Evolutionary conservation across 495 filamentous ascomycete genomes (phyloP), one percentile per base, ranked within the genome.

Genomic region (Neurospora discreta): DNA sequence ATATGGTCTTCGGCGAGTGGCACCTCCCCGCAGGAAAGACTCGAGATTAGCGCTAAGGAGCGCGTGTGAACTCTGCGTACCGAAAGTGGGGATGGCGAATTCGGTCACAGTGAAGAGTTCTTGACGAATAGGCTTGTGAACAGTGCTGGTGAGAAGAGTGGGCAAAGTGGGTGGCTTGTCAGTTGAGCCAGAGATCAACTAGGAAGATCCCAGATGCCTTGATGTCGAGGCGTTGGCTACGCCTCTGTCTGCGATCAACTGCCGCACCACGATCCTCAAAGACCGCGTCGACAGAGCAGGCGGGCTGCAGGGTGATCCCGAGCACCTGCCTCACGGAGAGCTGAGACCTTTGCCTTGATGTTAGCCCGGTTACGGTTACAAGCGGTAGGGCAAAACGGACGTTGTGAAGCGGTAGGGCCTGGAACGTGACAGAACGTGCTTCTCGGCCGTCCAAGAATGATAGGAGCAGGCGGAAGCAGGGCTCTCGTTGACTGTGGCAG

Each of bases 51-150:
- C 69, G 33, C 43, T 65, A 65, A 65, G 26, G 72, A 70, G 18
- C 30, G 26, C 30, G 69, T 70, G 71, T 73, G 74, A 69, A 70
- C 72, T 76, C 69, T 75, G 70, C 73, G 72, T 70, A 73, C 72
- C 52, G 71, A 74, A 73, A 76, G 77, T 77, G 78, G 78, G 70
- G 78, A 77, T 77, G 74, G 39, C 65, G 70, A 75, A 73, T 70
- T 72, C 71, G 70, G 46, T 71, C 43, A 77, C 73, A 71, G 74
- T 74, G 71, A 71, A 68, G 69, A 74, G 68, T 67, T 77, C 74
- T 77, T 43, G 75, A 72, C 70, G 76, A 78, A 74, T 74, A 71
- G 70, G 74, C 72, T 73, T 73, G 73, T 73, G 42, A 70, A 72
- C 43, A 69, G 67, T 60, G 70, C 42, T 68, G 58, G 69, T n/a